A percentile compares a stretch with the other conserved stretches of the same genome.
Conservation (phyloP, 2,329 filamentous ascomycete species). For the Zelopaecilomyces penicillatus region DNA sequence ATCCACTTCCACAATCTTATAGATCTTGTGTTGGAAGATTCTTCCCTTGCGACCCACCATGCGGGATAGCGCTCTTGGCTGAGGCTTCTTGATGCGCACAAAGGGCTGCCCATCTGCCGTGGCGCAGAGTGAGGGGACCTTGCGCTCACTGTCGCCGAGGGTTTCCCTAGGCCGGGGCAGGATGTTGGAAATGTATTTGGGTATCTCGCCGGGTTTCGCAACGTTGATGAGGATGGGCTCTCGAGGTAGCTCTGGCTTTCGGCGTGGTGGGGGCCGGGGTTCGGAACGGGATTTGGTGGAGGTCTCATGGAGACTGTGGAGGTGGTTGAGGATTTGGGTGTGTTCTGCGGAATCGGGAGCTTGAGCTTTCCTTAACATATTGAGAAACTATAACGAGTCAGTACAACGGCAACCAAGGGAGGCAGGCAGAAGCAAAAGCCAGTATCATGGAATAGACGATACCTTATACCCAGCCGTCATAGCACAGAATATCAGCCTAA, state of each 20-base stretch:
- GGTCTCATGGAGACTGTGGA: conserved; percentile 22
- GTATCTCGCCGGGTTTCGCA: conserved; percentile 26
- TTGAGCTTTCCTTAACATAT: conserved; percentile 31
- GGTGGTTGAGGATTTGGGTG: conserved; percentile 30
- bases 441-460: neutral
- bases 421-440: neutral
- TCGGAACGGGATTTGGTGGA: conserved; percentile 15
- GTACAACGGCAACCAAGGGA: neutral
- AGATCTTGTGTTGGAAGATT: conserved; percentile 33
- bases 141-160: conserved; percentile 25
- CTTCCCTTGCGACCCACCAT: conserved; percentile 45
- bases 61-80: conserved; percentile 49
- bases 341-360: conserved; percentile 31
- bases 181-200: conserved; percentile 38
- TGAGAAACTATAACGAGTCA: conserved; percentile 27
- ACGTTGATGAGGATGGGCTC: conserved; percentile 27
- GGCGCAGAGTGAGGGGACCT: conserved; percentile 48
- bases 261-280: conserved; percentile 9
- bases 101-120: conserved; percentile 52
- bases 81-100: conserved; percentile 57
- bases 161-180: conserved; percentile 40
- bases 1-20: conserved; percentile 28
- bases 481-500: conserved; percentile 50
- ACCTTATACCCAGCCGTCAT: conserved; percentile 63
- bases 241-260: conserved; percentile 11